These are phyloP conservation scores for Tritrichomonas foetus DNA, from an alignment of 208 protist genomes.

Conservation along the genomic window DNA sequence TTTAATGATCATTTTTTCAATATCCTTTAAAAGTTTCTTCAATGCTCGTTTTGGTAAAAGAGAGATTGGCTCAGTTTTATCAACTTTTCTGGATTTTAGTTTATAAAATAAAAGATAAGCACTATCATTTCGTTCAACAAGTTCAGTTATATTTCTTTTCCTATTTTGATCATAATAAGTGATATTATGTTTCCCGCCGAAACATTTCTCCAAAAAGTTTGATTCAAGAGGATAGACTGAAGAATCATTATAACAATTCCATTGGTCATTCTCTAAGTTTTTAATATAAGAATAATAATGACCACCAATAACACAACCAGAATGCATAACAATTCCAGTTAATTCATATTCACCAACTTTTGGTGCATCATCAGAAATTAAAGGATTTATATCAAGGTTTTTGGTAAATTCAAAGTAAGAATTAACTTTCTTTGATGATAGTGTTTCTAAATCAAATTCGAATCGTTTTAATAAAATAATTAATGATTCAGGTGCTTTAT, in stretches of 20 bases:
- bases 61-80: background rate
- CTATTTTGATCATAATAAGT: background rate
- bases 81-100: background rate
- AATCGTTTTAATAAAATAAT: background rate
- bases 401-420: background rate
- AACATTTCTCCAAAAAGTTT: background rate
- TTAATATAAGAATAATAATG: background rate
- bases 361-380: background rate
- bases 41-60: background rate
- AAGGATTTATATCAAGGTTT: background rate
- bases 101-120: constrained; percentile 21
- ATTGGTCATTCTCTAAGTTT: background rate
- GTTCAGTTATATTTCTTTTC: background rate
- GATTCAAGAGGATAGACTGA: background rate
- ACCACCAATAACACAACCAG: background rate
- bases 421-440: background rate
- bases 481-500: background rate
- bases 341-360: background rate
- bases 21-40: background rate
- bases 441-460: background rate
- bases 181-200: background rate
- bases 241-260: background rate
- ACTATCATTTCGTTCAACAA: background rate
- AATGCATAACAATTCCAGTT: background rate
- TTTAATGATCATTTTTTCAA: background rate